Evolutionary conservation across 495 filamentous ascomycete species (phyloP), one percentile per base, ranked within the genome.

Genomic region (Parachaetomium inaequale): DNA sequence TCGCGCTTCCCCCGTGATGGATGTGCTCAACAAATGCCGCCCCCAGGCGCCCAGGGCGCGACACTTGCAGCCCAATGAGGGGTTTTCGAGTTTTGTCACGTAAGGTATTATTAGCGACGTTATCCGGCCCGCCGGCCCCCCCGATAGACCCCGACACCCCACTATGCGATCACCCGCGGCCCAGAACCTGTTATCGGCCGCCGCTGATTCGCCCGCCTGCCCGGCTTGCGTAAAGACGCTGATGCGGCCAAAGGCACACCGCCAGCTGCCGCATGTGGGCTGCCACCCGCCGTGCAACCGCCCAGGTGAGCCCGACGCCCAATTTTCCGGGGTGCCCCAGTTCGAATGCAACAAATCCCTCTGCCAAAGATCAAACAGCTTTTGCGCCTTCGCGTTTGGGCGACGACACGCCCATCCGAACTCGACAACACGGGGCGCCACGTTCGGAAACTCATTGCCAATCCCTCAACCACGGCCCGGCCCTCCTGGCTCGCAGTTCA

Each of bases 61-160:
- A 47, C 17, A 23, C 11, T 15, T 15, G 55, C 43, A 58, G 55
- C 42, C 55, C 55, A 58, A 58, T 58, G 55, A 58, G 55, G 29
- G 55, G 40, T 58, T 46, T 58, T 47, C 17, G 21, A 55, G 52
- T 40, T 26, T 28, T 42, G 34, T 55, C 52, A 55, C 29, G 32
- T 34, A n/a, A n/a, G n/a, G n/a, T 58, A 34, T 34, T 47, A n/a
- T 47, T 58, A 47, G 54, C 54, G 38, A 56, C 54, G 23, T 29
- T 19, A 31, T 12, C 54, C 54, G 38, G 54, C 54, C 54, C 54
- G 54, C 15, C 38, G 54, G 31, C 54, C 53, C 45, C 45, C 26
- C 45, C 45, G 45, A 49, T 49, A 26, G 15, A 10, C 19, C 45
- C 45, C 45, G 21, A 49, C 45, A 49, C 45, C 45, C 42, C 42